phyloP scores from a whole-genome alignment of 257 asterid species.

The Cruciata laevipes region DNA sequence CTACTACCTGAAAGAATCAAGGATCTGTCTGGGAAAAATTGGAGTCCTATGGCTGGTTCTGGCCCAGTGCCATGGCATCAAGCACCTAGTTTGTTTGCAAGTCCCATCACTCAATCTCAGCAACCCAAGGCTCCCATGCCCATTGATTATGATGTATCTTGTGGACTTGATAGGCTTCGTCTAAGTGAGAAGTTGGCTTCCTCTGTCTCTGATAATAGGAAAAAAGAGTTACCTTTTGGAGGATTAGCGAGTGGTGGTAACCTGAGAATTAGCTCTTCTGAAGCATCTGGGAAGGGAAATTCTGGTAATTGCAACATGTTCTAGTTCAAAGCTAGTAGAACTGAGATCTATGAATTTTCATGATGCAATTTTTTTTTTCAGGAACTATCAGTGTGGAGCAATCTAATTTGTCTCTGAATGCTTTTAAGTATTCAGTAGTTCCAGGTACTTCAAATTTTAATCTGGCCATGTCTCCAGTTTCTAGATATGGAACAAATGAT shows the following conservation, averaged over 20 bases:
- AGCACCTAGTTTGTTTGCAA: conserved; percentile 58
- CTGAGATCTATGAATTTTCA: not conserved
- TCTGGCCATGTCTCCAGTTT: conserved; percentile 30
- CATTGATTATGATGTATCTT: conserved; percentile 36
- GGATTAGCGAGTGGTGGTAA: conserved; percentile 46
- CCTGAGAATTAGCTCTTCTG: conserved; percentile 39
- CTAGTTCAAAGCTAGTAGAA: not conserved
- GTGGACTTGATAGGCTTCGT: conserved; percentile 34
- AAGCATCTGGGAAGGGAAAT: conserved; percentile 43
- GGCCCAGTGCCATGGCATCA: conserved; percentile 85
- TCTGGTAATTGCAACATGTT: conserved; percentile 35
- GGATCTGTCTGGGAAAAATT: conserved; percentile 51
- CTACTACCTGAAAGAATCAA: conserved; percentile 75
- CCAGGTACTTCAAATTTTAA: conserved; percentile 33
- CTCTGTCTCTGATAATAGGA: conserved; percentile 36
- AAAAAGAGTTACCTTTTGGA: conserved; percentile 41
- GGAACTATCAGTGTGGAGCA: conserved; percentile 48
- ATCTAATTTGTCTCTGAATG: conserved; percentile 29
- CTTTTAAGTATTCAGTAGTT: conserved; percentile 27
- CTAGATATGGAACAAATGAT: conserved; percentile 42
- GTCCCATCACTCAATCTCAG: conserved; percentile 42
- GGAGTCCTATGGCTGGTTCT: conserved; percentile 69
- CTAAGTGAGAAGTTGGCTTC: conserved; percentile 39
- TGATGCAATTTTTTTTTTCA: conserved; percentile 25
- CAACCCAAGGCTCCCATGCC: conserved; percentile 47